Base-by-base conservation (phyloP, 2,329 filamentous ascomycete species). In the Bipolaris victoriae region DNA sequence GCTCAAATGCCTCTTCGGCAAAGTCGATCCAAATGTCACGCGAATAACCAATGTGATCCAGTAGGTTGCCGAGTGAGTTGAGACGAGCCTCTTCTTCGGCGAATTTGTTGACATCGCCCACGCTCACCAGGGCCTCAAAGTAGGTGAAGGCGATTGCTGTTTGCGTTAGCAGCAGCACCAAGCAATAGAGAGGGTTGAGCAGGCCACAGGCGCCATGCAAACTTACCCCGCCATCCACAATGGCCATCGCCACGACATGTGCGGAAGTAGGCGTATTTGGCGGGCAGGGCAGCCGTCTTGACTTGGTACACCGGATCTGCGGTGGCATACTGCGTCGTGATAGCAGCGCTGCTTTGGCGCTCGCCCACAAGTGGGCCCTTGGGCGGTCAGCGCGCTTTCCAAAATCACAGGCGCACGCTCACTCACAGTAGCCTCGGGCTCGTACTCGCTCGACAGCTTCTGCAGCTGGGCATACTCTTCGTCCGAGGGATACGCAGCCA, bases 201-300 rank as follows among this genome's bases (percentile, higher is more conserved):
- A 18, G n/a, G 41, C 29, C 29, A 6, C 26, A 39, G 46, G 33
- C 37, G 45, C 52, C 51, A 63, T 26, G 24, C 16, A 24, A 63
- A 66, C 88, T 81, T 83, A 97, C 94, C 95, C 89, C 94, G 87
- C 94, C 95, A 98, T 70, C 94, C 95, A 78, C 95, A 98, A 75
- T 96, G 96, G 57, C 95, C 95, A 79, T 98, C 94, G 51, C 95
- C 94, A 77, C 90, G 88, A 75, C 97, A 87, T 10, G 89, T 89
- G 53, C 95, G 91, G 73, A 94, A 97, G 74, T 92, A 88, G 18
- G 91, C 90, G 76, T 96, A 97, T 55, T 89, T 91, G 68, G 88
- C 84, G 6, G 92, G 90, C 52, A 99, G 84, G 18, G 88, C 94
- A 72, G 86, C 84, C 47, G 93, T 97, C 82, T 98, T 98, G 57